Percentiles rank a stretch among this genome's conserved stretches.
Evolutionary conservation across 768 basidiomycete genomes (phyloP).

Genomic region (Lanmaoa pseudosensibilis): DNA sequence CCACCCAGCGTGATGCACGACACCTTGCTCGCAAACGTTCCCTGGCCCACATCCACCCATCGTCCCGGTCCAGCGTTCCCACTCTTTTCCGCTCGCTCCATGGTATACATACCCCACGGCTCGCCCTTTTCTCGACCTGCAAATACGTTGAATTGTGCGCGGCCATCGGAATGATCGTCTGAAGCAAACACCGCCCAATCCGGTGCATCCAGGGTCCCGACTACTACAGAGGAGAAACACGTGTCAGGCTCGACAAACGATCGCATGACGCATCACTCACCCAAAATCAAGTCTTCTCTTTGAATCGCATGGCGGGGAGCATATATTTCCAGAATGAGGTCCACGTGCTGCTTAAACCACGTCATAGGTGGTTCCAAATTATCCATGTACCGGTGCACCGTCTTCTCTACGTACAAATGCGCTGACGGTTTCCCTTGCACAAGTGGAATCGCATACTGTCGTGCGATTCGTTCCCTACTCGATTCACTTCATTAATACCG

Average conservation of each 20-base stretch:
- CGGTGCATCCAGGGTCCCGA: conserved; percentile 68
- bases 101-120: conserved; percentile 75
- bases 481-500: neutral
- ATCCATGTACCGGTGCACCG: conserved; percentile 66
- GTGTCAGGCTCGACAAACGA: neutral
- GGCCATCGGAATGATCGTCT: conserved; percentile 61
- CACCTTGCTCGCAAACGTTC: conserved; percentile 51
- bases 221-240: conserved; percentile 39
- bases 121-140: conserved; percentile 47
- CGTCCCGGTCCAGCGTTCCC: conserved; percentile 49
- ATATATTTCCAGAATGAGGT: conserved; percentile 59
- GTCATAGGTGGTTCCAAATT: conserved; percentile 60
- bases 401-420: conserved; percentile 66
- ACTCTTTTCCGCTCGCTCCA: conserved; percentile 46
- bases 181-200: conserved; percentile 78
- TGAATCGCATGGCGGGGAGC: conserved; percentile 45
- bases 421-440: conserved; percentile 66
- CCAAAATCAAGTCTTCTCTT: conserved; percentile 60
- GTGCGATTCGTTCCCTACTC: conserved; percentile 44
- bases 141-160: conserved; percentile 74
- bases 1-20: conserved; percentile 38
- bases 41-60: conserved; percentile 39
- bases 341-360: conserved; percentile 74
- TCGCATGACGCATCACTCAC: conserved; percentile 8
- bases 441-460: conserved; percentile 60